These are phyloP conservation scores for Podospora australis DNA, from an alignment of 495 filamentous ascomycete species.

Conservation along the genomic window DNA sequence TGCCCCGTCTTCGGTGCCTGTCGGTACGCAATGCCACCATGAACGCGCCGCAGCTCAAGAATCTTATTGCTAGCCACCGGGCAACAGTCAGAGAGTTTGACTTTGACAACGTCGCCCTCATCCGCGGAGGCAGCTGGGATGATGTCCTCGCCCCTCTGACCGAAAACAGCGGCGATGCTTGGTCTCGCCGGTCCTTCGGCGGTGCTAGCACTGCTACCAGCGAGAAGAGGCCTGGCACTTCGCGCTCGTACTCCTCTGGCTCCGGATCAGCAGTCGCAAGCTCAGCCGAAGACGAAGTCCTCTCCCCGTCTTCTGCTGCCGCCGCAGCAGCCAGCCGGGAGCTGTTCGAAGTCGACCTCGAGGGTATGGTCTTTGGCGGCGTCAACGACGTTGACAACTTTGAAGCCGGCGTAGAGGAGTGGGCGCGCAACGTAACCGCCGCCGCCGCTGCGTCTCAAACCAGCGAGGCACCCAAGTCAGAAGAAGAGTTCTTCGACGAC, in stretches of 20 bases:
- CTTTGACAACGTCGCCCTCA: slow-evolving; percentile 61
- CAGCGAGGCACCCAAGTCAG: slow-evolving; percentile 4
- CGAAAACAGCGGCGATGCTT: slow-evolving; percentile 28
- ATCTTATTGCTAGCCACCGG: slow-evolving; percentile 55
- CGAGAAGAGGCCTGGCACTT: slow-evolving; percentile 18
- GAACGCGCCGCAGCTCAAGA: slow-evolving; percentile 58
- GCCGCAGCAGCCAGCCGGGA: slow-evolving; percentile 35
- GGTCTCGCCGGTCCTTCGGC: slow-evolving; percentile 34
- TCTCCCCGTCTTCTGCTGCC: slow-evolving; percentile 35
- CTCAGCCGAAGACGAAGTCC: slow-evolving; percentile 21
- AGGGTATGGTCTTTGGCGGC: slow-evolving; percentile 28
- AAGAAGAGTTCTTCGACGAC: slow-evolving; percentile 23
- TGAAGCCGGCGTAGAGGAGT: slow-evolving; percentile 34
- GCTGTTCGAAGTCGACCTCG: slow-evolving; percentile 36
- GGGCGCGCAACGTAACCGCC: slow-evolving; percentile 47
- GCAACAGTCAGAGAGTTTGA: slow-evolving; percentile 61
- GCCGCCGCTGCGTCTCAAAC: slow-evolving; percentile 16
- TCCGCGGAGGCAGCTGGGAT: slow-evolving; percentile 62
- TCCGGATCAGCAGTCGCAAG: slow-evolving; percentile 14
- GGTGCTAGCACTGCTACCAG: slow-evolving; percentile 9
- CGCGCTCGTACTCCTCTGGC: slow-evolving; percentile 18
- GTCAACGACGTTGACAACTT: slow-evolving; percentile 29
- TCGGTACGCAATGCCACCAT: slow-evolving; percentile 60
- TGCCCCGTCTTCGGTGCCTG: slow-evolving; percentile 54
- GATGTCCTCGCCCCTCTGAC: slow-evolving; percentile 64